phyloP scores from a whole-genome alignment of 2,329 filamentous ascomycete species.

The Penicillium sp. region DNA sequence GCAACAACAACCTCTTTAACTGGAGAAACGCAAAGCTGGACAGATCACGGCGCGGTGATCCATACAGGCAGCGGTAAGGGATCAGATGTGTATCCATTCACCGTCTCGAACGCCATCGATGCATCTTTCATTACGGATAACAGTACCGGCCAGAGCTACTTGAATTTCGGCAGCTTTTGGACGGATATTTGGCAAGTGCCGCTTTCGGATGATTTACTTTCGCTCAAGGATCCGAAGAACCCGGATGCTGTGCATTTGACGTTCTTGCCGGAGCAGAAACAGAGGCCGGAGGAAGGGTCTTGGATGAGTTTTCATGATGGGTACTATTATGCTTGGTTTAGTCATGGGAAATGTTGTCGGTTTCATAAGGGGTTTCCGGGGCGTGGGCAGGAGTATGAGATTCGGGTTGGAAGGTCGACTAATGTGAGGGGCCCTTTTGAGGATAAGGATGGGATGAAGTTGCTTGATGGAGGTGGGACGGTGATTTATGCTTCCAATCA shows the following conservation, averaged over 20 bases:
- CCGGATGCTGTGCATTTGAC: constrained; percentile 32
- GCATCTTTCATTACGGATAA: constrained; percentile 32
- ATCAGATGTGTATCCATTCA: constrained; percentile 32
- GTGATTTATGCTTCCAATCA: constrained; percentile 41
- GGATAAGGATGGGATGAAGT: constrained; percentile 27
- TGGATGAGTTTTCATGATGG: constrained; percentile 37
- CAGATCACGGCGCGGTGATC: constrained; percentile 37
- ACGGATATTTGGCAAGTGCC: constrained; percentile 38
- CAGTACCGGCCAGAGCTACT: constrained; percentile 25
- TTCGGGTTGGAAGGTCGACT: constrained; percentile 37
- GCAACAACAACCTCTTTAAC: constrained; percentile 28
- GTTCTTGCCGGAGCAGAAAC: constrained; percentile 16
- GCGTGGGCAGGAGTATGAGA: constrained; percentile 35
- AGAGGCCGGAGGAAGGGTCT: constrained; percentile 34
- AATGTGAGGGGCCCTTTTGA: constrained; percentile 35
- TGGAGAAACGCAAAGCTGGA: constrained; percentile 28
- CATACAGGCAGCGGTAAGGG: constrained; percentile 28
- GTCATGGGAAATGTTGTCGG: constrained; percentile 39
- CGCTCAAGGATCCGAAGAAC: constrained; percentile 21
- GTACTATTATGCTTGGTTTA: constrained; percentile 44
- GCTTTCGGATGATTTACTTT: constrained; percentile 31
- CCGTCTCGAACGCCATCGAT: constrained; percentile 40
- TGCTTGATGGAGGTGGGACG: constrained; percentile 36
- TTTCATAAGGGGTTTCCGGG: constrained; percentile 29
- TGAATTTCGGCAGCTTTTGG: constrained; percentile 40